Evolutionary conservation across 257 asterid species (phyloP).

Genomic region (Penstemon davidsonii): DNA sequence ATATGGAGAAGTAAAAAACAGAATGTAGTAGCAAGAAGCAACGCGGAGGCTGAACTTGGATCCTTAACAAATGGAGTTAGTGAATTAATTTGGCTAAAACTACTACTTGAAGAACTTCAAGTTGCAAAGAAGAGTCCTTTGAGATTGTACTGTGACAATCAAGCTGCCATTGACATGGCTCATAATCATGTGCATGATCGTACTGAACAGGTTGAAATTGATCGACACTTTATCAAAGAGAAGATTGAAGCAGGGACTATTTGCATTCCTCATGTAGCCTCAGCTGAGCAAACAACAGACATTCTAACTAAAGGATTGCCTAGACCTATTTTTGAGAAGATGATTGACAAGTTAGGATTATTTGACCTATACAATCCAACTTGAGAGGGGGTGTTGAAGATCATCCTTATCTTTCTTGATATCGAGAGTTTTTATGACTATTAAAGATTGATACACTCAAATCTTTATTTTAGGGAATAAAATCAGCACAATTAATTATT

Average conservation of each 20-base stretch:
- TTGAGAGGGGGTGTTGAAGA: background rate
- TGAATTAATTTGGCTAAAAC: too few relatives aligned
- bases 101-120: too few relatives aligned
- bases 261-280: background rate
- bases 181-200: background rate
- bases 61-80: background rate
- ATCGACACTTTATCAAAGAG: background rate
- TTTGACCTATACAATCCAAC: background rate
- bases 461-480: too few relatives aligned
- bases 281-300: background rate
- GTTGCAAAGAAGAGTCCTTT: too few relatives aligned
- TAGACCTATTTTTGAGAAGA: background rate
- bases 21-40: background rate
- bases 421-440: too few relatives aligned
- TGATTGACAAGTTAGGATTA: background rate
- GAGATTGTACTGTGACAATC: background rate
- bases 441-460: too few relatives aligned
- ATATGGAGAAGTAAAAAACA: background rate
- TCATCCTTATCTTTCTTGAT: background rate
- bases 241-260: background rate
- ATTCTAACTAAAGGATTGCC: slow-evolving; percentile 3
- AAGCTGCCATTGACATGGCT: background rate
- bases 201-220: background rate
- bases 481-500: too few relatives aligned
- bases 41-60: background rate